Percentiles rank a stretch among this genome's conserved stretches.
Conservation (phyloP, 73 alveolate genomes). For the Symbiodinium pilosum region DNA sequence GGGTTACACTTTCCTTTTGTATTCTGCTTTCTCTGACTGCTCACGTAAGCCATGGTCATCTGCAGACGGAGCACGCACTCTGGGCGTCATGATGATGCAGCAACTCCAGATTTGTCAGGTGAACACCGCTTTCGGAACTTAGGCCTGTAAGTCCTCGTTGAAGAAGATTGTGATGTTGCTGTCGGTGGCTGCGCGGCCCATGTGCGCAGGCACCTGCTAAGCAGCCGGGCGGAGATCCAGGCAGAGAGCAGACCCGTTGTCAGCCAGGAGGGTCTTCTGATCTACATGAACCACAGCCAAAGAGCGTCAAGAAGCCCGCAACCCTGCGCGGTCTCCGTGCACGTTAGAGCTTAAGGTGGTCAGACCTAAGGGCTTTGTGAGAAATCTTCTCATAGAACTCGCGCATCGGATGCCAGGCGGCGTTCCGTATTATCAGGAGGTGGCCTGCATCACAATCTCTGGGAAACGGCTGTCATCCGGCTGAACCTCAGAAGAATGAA, state of each 20-base stretch:
- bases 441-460: constrained; percentile 62
- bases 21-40: too few species aligned
- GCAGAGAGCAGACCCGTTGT: neutral
- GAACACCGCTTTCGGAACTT: neutral
- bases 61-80: too few species aligned
- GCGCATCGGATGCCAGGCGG: too few species aligned
- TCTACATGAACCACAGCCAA: neutral
- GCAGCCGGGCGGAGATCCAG: neutral
- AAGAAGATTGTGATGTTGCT: constrained; percentile 83
- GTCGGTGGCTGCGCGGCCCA: constrained; percentile 47
- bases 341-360: too few species aligned
- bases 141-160: constrained; percentile 68
- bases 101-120: neutral
- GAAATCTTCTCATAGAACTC: too few species aligned
- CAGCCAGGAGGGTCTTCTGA: neutral
- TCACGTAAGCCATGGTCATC: too few species aligned
- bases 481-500: constrained; percentile 10
- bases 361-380: too few species aligned
- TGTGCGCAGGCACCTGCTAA: constrained; percentile 29
- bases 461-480: constrained; percentile 75
- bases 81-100: too few species aligned
- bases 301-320: too few species aligned
- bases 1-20: too few species aligned
- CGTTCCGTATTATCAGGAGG: neutral
- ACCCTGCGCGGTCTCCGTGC: too few species aligned